Evolutionary conservation across 2,329 filamentous ascomycete genomes (phyloP), one percentile per base, ranked within the genome.

Genomic region (Grosmannia serpens): DNA sequence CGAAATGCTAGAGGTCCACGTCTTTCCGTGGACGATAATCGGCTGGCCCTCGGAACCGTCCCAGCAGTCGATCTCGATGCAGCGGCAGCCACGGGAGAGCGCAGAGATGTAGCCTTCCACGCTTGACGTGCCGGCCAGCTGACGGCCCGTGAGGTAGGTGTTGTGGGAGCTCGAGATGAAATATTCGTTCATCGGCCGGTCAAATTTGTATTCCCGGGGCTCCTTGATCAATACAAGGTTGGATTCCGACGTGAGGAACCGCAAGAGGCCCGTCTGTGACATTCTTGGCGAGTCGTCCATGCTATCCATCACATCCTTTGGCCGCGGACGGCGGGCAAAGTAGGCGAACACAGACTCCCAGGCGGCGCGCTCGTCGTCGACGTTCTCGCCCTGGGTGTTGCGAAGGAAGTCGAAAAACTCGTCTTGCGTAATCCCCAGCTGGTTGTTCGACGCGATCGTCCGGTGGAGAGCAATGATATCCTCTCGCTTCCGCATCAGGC

Each of bases 91-190:
- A 61, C 89, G 87, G 62, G 89, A 85, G 8, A 99, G 80, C 3
- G 91, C 89, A 10, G 85, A 85, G 65, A 97, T 95, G 73, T 99
- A 99, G 50, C 91, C 91, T 71, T 99, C 94, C 2, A 95, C 88
- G 68, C 91, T 97, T 2, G 94, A 96, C 51, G 88, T 83, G 31
- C 92, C 92, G 13, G 85, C 87, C 2, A 97, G 86, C 70, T 99
- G 94, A 57, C 91, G 86, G 17, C 94, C 94, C 5, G 95, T 78
- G 1, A 99, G 84, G 67, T 99, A 99, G 0, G 94, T 99, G 72
- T 99, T 99, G 77, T 99, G 94, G 1, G 94, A 97, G 75, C 91
- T 96, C 1, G 92, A 97, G 64, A 99, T 94, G 75, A 91, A 96
- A 72, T 99, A 99, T 69, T 97, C 92, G 69, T 95, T 96, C 70